phyloP scores from a whole-genome alignment of 345 rosid genomes.

The Citrus sp. region DNA sequence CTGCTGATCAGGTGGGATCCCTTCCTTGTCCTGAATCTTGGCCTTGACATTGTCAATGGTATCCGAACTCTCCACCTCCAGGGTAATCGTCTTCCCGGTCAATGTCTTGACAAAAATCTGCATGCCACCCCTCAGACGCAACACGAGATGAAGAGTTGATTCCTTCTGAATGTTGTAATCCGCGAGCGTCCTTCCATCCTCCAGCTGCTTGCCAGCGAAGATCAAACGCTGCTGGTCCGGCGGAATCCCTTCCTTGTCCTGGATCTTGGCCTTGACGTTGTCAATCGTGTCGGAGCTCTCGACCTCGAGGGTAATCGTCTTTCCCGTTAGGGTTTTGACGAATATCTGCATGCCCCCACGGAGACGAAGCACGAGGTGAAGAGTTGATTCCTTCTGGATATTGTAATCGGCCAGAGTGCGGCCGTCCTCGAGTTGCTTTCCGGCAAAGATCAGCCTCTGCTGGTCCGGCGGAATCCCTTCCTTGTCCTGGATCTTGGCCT shows the following conservation, averaged over 20 bases:
- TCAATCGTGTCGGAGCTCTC: not conserved
- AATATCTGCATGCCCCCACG: not conserved
- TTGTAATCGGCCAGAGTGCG: not conserved
- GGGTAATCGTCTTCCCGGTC: too few relatives aligned
- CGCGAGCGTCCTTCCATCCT: not conserved
- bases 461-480: not conserved
- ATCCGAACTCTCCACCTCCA: too few relatives aligned
- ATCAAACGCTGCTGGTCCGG: not conserved
- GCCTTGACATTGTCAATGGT: too few relatives aligned
- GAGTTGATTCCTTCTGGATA: conserved; percentile 8
- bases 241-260: not conserved
- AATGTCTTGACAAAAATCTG: too few relatives aligned
- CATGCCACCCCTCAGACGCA: too few relatives aligned
- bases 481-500: not conserved
- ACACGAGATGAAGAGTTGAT: not conserved
- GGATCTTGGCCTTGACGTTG: not conserved
- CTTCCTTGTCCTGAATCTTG: too few relatives aligned
- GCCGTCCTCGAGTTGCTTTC: not conserved
- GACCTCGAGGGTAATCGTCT: not conserved
- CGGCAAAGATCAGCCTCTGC: not conserved
- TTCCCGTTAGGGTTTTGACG: not conserved
- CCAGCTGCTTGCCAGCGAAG: not conserved
- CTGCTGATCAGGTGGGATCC: too few relatives aligned
- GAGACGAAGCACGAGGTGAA: not conserved
- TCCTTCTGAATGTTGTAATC: not conserved